Conservation (phyloP, 2,329 filamentous ascomycete genomes). For the Scedosporium dehoogii region DNA sequence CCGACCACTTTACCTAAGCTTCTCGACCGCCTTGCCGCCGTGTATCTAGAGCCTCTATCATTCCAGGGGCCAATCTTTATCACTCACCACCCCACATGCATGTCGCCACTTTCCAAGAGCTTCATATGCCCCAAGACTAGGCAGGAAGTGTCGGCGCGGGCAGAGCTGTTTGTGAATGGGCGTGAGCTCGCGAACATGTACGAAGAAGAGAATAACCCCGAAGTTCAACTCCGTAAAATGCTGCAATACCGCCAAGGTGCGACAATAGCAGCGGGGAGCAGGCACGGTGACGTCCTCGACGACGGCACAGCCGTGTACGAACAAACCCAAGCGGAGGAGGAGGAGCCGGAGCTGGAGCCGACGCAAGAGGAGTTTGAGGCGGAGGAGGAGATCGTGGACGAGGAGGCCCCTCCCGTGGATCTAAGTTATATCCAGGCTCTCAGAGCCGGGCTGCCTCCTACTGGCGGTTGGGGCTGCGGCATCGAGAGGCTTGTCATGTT, state of each 20-base stretch:
- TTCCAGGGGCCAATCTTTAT: conserved; percentile 66
- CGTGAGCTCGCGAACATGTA: conserved; percentile 93
- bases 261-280: neutral
- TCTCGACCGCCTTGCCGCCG: conserved; percentile 68
- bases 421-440: conserved; percentile 77
- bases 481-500: conserved; percentile 89
- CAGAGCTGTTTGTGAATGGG: conserved; percentile 73
- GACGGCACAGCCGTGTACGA: conserved; percentile 23
- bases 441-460: conserved; percentile 87
- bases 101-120: conserved; percentile 86
- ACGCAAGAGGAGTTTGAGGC: conserved; percentile 13
- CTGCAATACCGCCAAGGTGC: conserved; percentile 34
- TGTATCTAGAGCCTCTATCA: conserved; percentile 72
- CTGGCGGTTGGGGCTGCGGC: conserved; percentile 93
- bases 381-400: conserved; percentile 31
- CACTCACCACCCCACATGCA: conserved; percentile 77
- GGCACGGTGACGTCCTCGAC: conserved; percentile 18
- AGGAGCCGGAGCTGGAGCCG: conserved; percentile 9
- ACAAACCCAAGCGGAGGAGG: neutral
- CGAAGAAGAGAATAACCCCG: conserved; percentile 93
- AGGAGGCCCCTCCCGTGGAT: conserved; percentile 45
- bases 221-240: conserved; percentile 78
- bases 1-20: conserved; percentile 52
- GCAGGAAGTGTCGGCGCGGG: conserved; percentile 70
- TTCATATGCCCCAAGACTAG: conserved; percentile 58